Evolutionary conservation across 768 basidiomycete species (phyloP).

Genomic region (Pseudohyphozyma bogoriensis): DNA sequence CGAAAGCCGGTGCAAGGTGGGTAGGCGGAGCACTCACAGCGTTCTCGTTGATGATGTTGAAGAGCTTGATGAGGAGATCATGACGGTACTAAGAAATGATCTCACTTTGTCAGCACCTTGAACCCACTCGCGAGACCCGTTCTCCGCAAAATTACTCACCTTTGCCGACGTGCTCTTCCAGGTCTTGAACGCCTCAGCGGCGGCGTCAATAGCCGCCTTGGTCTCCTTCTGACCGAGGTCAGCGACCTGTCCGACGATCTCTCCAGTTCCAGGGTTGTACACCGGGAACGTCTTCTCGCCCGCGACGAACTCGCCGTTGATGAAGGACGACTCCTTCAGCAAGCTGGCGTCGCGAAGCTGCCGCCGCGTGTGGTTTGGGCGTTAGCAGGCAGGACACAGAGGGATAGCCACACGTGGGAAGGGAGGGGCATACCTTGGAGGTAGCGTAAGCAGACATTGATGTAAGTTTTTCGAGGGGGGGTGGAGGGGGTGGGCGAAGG

Average conservation of each 20-base stretch:
- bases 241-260: slow-evolving; percentile 71
- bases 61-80: slow-evolving; percentile 70
- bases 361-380: neutral
- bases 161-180: slow-evolving; percentile 73
- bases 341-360: neutral
- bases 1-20: too few relatives aligned
- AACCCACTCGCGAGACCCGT: too few relatives aligned
- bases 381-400: neutral
- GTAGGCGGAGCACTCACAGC: neutral
- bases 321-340: neutral
- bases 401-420: neutral
- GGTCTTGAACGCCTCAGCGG: slow-evolving; percentile 63
- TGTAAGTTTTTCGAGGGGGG: too few relatives aligned
- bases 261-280: slow-evolving; percentile 75
- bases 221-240: slow-evolving; percentile 83
- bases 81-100: slow-evolving; percentile 74
- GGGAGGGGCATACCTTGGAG: neutral
- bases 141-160: too few relatives aligned
- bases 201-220: slow-evolving; percentile 74
- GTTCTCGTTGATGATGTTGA: slow-evolving; percentile 35
- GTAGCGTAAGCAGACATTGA: neutral
- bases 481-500: too few relatives aligned
- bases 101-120: too few relatives aligned
- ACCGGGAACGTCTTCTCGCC: neutral
- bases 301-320: neutral